Evolutionary conservation across 1,284 basidiomycete genomes (phyloP).

Genomic region (Waitea zeae): DNA sequence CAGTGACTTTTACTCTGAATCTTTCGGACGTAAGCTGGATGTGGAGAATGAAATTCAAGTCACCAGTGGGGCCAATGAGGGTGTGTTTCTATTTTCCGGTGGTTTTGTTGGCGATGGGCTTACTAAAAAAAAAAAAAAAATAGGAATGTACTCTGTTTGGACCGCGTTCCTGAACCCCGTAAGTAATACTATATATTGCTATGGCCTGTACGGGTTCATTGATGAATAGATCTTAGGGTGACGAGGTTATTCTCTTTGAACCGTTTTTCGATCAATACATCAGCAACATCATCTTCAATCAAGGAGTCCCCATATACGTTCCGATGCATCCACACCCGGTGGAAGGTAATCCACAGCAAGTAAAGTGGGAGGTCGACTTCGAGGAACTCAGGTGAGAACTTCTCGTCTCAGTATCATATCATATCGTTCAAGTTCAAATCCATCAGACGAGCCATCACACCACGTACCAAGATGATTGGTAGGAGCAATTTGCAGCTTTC

Average conservation of each 20-base stretch:
- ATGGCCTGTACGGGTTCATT: too few relatives aligned
- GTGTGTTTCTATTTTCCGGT: slow-evolving; percentile 20
- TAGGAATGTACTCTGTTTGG: neutral
- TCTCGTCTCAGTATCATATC: slow-evolving; percentile 9
- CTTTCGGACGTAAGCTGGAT: slow-evolving; percentile 60
- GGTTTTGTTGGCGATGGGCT: neutral
- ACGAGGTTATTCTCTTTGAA: slow-evolving; percentile 98
- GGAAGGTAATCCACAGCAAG: slow-evolving; percentile 40
- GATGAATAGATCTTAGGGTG: slow-evolving; percentile 71
- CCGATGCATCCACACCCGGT: slow-evolving; percentile 76
- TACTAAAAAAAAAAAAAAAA: too few relatives aligned
- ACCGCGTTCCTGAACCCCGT: neutral
- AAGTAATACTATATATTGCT: too few relatives aligned
- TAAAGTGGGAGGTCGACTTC: slow-evolving; percentile 79
- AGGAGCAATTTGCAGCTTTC: too few relatives aligned
- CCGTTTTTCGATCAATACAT: slow-evolving; percentile 97
- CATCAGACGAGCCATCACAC: slow-evolving; percentile 61
- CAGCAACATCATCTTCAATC: slow-evolving; percentile 84
- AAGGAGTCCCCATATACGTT: slow-evolving; percentile 85
- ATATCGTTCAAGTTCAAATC: neutral
- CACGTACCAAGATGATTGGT: slow-evolving; percentile 83
- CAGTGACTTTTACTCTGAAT: slow-evolving; percentile 57
- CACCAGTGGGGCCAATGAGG: slow-evolving; percentile 93
- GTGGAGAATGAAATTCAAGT: slow-evolving; percentile 83
- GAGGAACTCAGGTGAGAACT: slow-evolving; percentile 77